Evolutionary conservation across 345 rosid genomes (phyloP), one percentile per base, ranked within the genome.

Genomic region (Murraya paniculata): DNA sequence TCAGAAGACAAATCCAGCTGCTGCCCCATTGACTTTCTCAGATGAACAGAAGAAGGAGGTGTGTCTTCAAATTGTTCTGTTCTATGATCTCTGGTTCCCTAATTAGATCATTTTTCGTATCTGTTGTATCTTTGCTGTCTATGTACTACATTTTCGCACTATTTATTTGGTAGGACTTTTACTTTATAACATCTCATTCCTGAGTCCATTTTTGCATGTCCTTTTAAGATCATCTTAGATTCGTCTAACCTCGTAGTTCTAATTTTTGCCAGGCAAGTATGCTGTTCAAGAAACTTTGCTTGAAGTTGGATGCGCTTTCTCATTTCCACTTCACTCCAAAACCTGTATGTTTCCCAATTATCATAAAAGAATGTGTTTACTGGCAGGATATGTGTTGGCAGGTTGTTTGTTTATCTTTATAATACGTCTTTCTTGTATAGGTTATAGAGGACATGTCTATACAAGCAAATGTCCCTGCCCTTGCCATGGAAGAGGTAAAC

Each of bases 271-370:
- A 92, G 99, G 97, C 97, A 77, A 85, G 95, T 76, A 71, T 80
- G 72, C 76, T 96, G 59, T 94, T 92, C 83, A 96, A 92, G 90
- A 90, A 80, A 84, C 86, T 96, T 27, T 91, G 97, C 80, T 82
- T 94, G 88, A 92, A 96, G 89, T 83, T 96, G 94, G 99, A 96
- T 85, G 93, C 99, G 38, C 97, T 94, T 72, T 90, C 98, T 75
- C 99, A 94, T 85, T 96, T 94, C 90, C 97, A 94, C 78, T 96
- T 94, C 83, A 90, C 97, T 76, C 97, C 98, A 74, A 96, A 96
- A 81, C 98, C 98, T 68, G 98, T 96, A 94, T 82, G 91, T 82
- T 74, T 82, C 73, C 77, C 56, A 50, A 39, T 81, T 57, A 68
- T 62, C 59, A 78, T 10, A 28, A 13, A 48, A 24, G 76, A 58